These are phyloP conservation scores for Melocanna baccifera DNA, from an alignment of 176 grass and related monocot genomes.

Conservation along the genomic window DNA sequence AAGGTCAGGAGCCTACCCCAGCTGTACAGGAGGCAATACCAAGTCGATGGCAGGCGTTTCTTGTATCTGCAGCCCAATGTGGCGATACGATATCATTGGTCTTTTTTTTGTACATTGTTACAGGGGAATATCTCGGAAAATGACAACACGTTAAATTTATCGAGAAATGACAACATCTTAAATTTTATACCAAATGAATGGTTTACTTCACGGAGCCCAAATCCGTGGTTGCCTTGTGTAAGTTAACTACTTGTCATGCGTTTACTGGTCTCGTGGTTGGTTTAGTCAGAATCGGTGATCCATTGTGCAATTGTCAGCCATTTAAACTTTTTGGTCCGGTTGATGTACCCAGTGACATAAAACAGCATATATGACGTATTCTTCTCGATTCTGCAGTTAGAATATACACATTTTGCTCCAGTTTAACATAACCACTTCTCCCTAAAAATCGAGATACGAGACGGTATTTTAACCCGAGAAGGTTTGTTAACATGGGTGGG, in stretches of 20 bases:
- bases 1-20: conserved; percentile 30
- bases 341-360: too few relatives aligned
- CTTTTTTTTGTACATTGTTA: conserved; percentile 55
- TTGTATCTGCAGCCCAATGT: background rate
- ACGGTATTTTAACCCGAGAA: too few relatives aligned
- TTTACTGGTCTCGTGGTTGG: background rate
- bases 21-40: conserved; percentile 49
- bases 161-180: background rate
- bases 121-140: background rate
- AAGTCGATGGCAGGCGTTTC: conserved; percentile 4
- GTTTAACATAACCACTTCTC: too few relatives aligned
- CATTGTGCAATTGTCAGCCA: background rate
- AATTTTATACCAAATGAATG: conserved; percentile 37
- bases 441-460: too few relatives aligned
- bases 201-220: background rate
- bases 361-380: background rate
- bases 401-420: too few relatives aligned
- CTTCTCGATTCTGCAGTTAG: background rate
- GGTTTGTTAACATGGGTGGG: too few relatives aligned
- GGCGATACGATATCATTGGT: background rate
- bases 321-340: background rate
- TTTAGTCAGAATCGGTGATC: background rate
- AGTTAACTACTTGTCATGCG: background rate
- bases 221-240: background rate
- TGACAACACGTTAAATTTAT: background rate